phyloP scores from a whole-genome alignment of 2,329 filamentous ascomycete genomes.

The Pseudopithomyces maydicus region DNA sequence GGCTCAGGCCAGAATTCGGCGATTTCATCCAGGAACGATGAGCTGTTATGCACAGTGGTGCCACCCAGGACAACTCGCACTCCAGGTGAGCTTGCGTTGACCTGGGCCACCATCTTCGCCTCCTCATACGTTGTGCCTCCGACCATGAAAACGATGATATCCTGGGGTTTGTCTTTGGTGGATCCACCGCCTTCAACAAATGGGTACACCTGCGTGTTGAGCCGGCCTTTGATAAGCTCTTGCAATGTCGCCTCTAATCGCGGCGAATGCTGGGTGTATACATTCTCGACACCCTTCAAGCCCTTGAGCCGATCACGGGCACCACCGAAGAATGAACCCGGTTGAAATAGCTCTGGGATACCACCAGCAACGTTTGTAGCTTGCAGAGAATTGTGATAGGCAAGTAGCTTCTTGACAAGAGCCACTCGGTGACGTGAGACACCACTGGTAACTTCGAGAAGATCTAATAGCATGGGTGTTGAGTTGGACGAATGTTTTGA shows the following conservation, averaged over 20 bases:
- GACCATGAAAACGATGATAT: conserved; percentile 92
- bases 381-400: conserved; percentile 86
- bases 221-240: conserved; percentile 87
- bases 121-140: conserved; percentile 96
- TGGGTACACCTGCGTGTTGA: conserved; percentile 87
- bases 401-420: conserved; percentile 79
- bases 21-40: conserved; percentile 69
- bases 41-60: conserved; percentile 85
- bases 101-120: conserved; percentile 91
- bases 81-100: conserved; percentile 89
- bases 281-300: conserved; percentile 96
- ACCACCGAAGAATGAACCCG: conserved; percentile 83
- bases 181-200: conserved; percentile 88
- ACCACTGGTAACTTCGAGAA: conserved; percentile 82
- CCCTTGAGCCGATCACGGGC: conserved; percentile 90
- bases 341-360: conserved; percentile 91
- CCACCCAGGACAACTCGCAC: conserved; percentile 88
- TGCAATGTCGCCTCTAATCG: conserved; percentile 85
- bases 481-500: conserved; percentile 84
- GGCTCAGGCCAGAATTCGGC: conserved; percentile 7
- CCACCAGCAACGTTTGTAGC: conserved; percentile 72
- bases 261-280: conserved; percentile 97
- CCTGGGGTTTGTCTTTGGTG: conserved; percentile 93
- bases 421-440: conserved; percentile 77
- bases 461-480: conserved; percentile 81